A percentile compares a stretch with the other conserved stretches of the same genome.
Conservation (phyloP, 2,329 filamentous ascomycete genomes). For the Fonsecaea erecta region DNA sequence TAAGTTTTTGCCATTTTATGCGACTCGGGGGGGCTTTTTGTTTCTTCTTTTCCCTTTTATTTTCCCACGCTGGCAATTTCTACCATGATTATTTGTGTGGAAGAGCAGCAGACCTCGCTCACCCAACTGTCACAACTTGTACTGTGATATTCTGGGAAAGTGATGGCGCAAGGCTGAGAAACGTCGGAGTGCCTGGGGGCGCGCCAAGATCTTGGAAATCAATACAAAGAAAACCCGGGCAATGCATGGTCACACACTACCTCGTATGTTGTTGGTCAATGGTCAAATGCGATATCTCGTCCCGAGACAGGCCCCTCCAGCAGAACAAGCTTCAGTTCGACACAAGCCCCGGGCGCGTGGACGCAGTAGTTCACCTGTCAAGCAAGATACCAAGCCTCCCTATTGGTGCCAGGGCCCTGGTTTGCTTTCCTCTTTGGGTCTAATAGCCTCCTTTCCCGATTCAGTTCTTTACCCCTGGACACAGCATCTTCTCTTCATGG, state of each 20-base stretch:
- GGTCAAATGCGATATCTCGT: too few relatives aligned
- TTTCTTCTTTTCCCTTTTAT: neutral
- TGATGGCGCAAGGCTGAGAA: neutral
- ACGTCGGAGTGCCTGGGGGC: neutral
- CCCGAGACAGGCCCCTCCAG: neutral
- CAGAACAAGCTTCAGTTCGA: neutral
- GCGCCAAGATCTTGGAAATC: neutral
- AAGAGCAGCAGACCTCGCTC: neutral
- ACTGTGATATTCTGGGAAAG: neutral
- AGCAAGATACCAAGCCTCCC: neutral
- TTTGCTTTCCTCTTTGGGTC: neutral
- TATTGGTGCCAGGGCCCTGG: neutral
- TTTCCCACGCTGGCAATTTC: neutral
- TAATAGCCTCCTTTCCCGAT: neutral
- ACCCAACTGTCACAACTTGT: neutral
- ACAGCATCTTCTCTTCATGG: neutral
- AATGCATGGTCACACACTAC: neutral
- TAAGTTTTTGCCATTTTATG: neutral
- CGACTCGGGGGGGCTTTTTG: too few relatives aligned
- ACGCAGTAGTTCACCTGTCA: too few relatives aligned
- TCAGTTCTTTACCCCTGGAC: neutral
- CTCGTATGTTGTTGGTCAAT: neutral
- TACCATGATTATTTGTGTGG: neutral
- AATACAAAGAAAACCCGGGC: neutral
- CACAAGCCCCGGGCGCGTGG: neutral